Percentiles rank a stretch among this genome's conserved stretches.
phyloP scores from a whole-genome alignment of 352 stramenopile species.

The Phytopythium montanum region DNA sequence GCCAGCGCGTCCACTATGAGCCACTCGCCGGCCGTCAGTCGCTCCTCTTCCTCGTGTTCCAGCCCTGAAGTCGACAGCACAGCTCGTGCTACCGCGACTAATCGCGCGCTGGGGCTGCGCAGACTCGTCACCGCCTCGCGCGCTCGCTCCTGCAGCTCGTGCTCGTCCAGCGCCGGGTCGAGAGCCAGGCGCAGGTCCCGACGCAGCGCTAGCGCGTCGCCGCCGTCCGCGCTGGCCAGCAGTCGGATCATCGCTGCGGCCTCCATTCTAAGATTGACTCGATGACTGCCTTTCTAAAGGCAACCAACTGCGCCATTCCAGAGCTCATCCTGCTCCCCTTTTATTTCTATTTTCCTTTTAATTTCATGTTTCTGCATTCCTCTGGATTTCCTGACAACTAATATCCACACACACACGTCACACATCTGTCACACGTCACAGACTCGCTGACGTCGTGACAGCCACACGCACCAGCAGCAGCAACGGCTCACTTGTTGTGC shows the following conservation, averaged over 20 bases:
- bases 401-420: too few relatives aligned
- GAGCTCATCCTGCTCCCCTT: too few relatives aligned
- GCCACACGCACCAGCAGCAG: too few relatives aligned
- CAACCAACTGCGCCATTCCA: too few relatives aligned
- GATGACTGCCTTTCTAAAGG: too few relatives aligned
- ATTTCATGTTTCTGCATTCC: too few relatives aligned
- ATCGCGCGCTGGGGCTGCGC: background rate
- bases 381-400: too few relatives aligned
- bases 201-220: background rate
- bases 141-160: background rate
- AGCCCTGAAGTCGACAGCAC: background rate
- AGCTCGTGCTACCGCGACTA: background rate
- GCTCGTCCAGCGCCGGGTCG: background rate
- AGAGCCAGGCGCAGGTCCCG: background rate
- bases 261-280: background rate
- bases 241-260: background rate
- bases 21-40: background rate
- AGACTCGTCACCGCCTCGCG: constrained; percentile 3
- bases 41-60: background rate
- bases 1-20: background rate
- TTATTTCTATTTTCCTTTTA: too few relatives aligned
- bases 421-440: too few relatives aligned
- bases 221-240: background rate
- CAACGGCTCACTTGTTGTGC: background rate
- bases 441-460: background rate